Evolutionary conservation across 225 moss, liverwort and hornwort species (phyloP).

Genomic region (Rhytidiadelphus loreus): DNA sequence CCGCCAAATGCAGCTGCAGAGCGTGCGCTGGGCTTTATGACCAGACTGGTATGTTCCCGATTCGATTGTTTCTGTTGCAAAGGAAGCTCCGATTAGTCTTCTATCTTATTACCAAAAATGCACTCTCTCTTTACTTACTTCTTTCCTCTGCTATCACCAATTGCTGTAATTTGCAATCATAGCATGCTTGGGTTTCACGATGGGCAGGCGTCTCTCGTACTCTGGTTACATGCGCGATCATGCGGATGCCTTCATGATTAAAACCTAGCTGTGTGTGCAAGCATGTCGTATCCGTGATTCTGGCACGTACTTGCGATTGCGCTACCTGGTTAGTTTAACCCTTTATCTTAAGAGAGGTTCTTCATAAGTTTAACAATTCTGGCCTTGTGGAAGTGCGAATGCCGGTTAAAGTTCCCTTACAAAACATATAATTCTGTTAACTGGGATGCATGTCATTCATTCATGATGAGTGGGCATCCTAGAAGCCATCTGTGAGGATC

Average conservation of each 20-base stretch:
- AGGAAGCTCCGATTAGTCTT: not conserved
- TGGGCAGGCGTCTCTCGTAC: conserved; percentile 15
- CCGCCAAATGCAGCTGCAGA: not conserved
- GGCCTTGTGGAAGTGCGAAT: not conserved
- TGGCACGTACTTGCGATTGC: conserved; percentile 13
- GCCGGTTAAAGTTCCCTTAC: not conserved
- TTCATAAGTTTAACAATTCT: not conserved
- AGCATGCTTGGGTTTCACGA: conserved; percentile 8
- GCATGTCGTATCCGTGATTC: conserved; percentile 19
- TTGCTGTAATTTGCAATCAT: not conserved
- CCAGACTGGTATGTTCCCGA: conserved; percentile 1
- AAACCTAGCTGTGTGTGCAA: conserved; percentile 9
- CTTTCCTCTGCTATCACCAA: not conserved
- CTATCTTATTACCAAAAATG: not conserved
- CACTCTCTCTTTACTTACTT: not conserved
- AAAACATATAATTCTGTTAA: not conserved
- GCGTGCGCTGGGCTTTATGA: not conserved
- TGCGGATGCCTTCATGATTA: conserved; percentile 9
- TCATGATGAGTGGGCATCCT: conserved; percentile 7
- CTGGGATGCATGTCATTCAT: not conserved
- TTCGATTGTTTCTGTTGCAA: not conserved
- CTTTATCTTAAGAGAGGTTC: not conserved
- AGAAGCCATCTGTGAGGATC: conserved; percentile 7
- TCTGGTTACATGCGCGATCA: conserved; percentile 9
- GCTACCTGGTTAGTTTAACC: not conserved